Percentiles rank a stretch among this genome's conserved stretches.
phyloP scores from a whole-genome alignment of 2,329 filamentous ascomycete species.

The Cyclaneusma minus region DNA sequence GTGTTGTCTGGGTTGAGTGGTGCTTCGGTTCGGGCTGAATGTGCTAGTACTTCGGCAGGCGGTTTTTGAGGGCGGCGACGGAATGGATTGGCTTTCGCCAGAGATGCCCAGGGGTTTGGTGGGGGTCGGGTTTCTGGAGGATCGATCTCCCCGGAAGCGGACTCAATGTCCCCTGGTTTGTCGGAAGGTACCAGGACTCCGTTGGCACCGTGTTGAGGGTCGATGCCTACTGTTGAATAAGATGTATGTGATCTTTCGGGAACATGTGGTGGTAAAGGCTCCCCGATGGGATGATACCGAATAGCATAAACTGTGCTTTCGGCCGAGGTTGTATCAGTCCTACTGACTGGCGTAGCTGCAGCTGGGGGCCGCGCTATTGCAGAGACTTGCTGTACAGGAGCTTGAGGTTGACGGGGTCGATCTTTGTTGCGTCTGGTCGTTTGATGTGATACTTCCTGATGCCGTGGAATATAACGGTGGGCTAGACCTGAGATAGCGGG shows the following conservation, averaged over 20 bases:
- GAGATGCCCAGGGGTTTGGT: background rate
- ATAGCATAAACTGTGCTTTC: conserved; percentile 50
- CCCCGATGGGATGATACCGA: conserved; percentile 41
- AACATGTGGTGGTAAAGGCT: conserved; percentile 20
- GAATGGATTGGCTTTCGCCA: conserved; percentile 16
- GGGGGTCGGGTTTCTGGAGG: too few relatives aligned
- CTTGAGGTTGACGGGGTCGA: background rate
- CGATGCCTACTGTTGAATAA: too few relatives aligned
- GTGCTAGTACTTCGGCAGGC: conserved; percentile 17
- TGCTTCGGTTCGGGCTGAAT: conserved; percentile 9
- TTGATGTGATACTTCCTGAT: conserved; percentile 6
- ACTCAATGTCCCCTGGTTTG: background rate
- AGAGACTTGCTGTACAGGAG: conserved; percentile 7
- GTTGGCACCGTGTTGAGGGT: too few relatives aligned
- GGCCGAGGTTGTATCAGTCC: conserved; percentile 46
- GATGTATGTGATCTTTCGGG: too few relatives aligned
- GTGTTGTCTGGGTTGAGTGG: conserved; percentile 7
- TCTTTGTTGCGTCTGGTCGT: background rate
- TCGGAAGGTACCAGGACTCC: background rate
- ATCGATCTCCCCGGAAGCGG: too few relatives aligned
- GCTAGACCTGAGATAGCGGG: conserved; percentile 21
- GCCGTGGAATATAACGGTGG: conserved; percentile 12
- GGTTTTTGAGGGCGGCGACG: conserved; percentile 11
- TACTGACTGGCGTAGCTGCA: conserved; percentile 39
- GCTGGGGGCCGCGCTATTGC: conserved; percentile 37